Evolutionary conservation across 257 asterid genomes (phyloP).

Genomic region (Paulownia fortunei): DNA sequence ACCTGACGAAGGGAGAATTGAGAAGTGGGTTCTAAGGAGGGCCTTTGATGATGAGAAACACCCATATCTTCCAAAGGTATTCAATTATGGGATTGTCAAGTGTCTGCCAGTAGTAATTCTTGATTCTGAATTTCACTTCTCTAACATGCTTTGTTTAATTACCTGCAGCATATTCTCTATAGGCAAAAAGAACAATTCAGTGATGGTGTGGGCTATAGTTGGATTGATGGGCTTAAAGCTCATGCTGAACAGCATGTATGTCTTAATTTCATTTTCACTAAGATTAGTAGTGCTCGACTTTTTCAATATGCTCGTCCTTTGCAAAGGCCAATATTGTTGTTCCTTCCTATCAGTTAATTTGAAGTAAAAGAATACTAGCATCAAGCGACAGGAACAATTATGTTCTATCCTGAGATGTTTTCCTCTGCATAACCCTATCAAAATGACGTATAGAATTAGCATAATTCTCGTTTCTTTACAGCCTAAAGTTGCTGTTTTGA

Average conservation of each 20-base stretch:
- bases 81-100: neutral
- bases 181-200: conserved; percentile 98
- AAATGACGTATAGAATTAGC: neutral
- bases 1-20: conserved; percentile 74
- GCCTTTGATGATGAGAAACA: conserved; percentile 91
- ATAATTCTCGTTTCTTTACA: neutral
- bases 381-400: too few species aligned
- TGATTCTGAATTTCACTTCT: neutral
- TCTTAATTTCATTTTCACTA: neutral
- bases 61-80: conserved; percentile 96
- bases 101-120: neutral
- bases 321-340: neutral
- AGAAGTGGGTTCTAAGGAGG: conserved; percentile 93
- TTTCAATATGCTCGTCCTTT: neutral
- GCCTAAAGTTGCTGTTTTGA: neutral
- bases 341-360: too few species aligned
- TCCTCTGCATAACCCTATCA: neutral
- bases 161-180: conserved; percentile 86
- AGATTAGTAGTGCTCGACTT: neutral
- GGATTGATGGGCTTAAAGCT: conserved; percentile 98
- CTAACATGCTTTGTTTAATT: conserved; percentile 27
- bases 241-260: conserved; percentile 85
- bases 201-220: conserved; percentile 97
- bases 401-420: neutral
- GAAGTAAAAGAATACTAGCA: too few species aligned